Evolutionary conservation across 2,329 filamentous ascomycete species (phyloP), one percentile per base, ranked within the genome.

Genomic region (Rhytidhysteron rufulum): DNA sequence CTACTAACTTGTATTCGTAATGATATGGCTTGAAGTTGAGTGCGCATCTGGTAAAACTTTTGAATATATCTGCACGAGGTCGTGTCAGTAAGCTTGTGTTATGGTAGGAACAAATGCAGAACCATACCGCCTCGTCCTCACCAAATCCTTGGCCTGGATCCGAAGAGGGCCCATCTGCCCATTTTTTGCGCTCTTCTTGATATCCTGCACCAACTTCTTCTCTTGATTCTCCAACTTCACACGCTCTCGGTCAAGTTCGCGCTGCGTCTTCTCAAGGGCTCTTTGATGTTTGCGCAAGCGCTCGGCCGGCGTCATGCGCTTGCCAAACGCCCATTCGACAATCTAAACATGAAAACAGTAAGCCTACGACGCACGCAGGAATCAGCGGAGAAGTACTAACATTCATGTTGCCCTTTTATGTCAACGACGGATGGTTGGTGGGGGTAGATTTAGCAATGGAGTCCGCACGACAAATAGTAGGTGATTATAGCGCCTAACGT

Each of bases 11-110:
- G 93, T 60, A 98, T 90, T 32, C 91, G 82, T 40, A 98, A 71
- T 11, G 88, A 95, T 54, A 98, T 95, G 50, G 95, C 93, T 65
- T 98, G 93, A 50, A 98, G 71, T 66, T 97, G 91, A 51, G 91
- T 97, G 53, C 89, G 83, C 91, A 98, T 97, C 59, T 88, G 85
- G 63, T 96, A 97, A 71, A 98, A 98, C 69, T 97, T 97, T 69
- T 96, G 89, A 43, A 98, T 85, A 57, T 96, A 96, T 65, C 88
- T 87, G 48, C 15, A 31, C 35, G 10, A 24, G 8, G 5, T 19
- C n/a, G n/a, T n/a, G 6, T 18, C 4, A 16, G 50, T 32, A 17
- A 20, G 22, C 15, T 21, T 22, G 24, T 20, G 21, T 30, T 19
- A 5, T 32, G 39, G 8, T 30, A 37, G 13, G 40, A 31, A n/a